A percentile compares a stretch with the other conserved stretches of the same genome.
Evolutionary conservation across 225 moss, liverwort and hornwort genomes (phyloP).

Genomic region (Pseudisothecium myosuroides): DNA sequence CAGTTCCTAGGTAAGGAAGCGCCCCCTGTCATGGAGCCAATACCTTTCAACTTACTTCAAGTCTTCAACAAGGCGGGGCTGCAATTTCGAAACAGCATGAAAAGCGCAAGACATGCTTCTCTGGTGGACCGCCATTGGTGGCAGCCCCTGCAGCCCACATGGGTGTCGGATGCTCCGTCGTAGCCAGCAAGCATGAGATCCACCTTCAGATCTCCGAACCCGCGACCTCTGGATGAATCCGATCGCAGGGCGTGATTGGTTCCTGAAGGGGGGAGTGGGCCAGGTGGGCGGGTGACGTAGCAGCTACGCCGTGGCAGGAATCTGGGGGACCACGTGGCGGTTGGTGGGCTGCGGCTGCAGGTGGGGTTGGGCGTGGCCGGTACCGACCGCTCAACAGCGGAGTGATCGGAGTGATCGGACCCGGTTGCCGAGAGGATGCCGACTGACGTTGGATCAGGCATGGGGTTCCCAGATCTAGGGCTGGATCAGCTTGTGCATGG

Average conservation of each 20-base stretch:
- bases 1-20: not conserved
- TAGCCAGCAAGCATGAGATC: not conserved
- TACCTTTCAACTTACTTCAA: too few species aligned
- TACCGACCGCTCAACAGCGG: not conserved
- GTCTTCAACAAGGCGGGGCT: not conserved
- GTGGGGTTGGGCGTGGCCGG: too few species aligned
- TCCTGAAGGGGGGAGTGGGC: too few species aligned
- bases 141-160: not conserved
- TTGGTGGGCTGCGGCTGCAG: not conserved
- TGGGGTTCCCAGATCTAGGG: not conserved
- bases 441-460: not conserved
- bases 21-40: not conserved
- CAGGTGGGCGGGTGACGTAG: not conserved
- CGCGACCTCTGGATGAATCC: not conserved
- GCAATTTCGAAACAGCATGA: not conserved
- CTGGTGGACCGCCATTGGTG: not conserved
- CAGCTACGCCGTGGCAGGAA: not conserved
- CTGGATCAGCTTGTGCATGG: not conserved
- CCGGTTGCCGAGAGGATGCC: not conserved
- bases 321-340: not conserved
- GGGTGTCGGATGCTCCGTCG: not conserved
- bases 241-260: not conserved
- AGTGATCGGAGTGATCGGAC: not conserved
- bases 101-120: not conserved
- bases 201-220: not conserved